Conservation (phyloP, 2,329 filamentous ascomycete species). For the Beauveria varroae region DNA sequence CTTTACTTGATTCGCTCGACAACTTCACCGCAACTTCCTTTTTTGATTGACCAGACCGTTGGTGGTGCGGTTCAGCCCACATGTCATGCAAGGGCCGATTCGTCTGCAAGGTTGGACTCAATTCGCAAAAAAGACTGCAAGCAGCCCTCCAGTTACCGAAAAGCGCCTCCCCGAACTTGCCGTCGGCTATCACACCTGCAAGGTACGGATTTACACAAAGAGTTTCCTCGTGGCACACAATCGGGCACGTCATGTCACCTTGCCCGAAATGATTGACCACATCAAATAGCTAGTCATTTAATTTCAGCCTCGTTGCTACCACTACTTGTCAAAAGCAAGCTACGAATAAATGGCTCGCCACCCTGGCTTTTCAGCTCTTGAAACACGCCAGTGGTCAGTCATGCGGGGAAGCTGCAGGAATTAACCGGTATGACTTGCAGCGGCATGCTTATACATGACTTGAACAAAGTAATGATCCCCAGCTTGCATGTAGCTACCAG, state of each 20-base stretch:
- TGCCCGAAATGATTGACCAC: neutral
- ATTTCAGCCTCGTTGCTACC: neutral
- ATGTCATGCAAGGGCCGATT: neutral
- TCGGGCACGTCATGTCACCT: neutral
- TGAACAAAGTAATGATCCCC: neutral
- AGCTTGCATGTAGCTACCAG: neutral
- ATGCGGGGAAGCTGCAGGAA: neutral
- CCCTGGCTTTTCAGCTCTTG: neutral
- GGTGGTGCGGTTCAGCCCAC: neutral
- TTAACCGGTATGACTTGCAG: neutral
- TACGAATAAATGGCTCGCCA: neutral
- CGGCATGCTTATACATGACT: neutral
- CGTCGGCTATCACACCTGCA: neutral
- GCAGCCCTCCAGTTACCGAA: neutral
- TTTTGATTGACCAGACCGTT: neutral
- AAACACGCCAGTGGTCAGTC: neutral
- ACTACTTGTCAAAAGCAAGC: neutral
- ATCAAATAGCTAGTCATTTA: neutral
- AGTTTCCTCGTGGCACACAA: neutral
- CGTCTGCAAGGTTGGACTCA: neutral
- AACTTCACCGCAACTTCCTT: slow-evolving; percentile 6
- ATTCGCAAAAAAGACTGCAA: neutral
- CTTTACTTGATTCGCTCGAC: neutral
- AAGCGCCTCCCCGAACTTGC: neutral
- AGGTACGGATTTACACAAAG: neutral